Evolutionary conservation across 192 early-diverging fungal genomes (phyloP), one percentile per base, ranked within the genome.

Genomic region (Gorgonomyces haynaldii): DNA sequence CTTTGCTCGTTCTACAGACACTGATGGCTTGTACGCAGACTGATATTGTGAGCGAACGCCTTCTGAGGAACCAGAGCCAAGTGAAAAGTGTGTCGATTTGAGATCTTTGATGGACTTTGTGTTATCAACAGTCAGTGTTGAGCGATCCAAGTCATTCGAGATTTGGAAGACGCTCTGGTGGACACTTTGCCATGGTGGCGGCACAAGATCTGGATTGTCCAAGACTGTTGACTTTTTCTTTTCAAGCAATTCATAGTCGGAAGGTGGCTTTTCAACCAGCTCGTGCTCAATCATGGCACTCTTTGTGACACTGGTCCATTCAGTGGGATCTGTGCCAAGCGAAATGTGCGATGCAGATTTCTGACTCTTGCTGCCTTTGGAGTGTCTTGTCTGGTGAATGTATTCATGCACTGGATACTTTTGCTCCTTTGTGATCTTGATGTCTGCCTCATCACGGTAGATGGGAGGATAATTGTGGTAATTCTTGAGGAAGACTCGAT

Each of bases 171-270:
- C 46, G 4, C 23, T 8, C 20, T 49, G 46, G 20, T 49, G 46
- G 7, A 49, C 29, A 9, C 31, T 49, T 26, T 49, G 31, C 7
- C 22, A 26, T 22, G 34, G 46, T 23, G 13, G 10, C 15, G 28
- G 46, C 6, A 19, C 32, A 12, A 49, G 35, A 20, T 49, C 46
- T 3, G 46, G 46, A 15, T 49, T 49, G 23, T 49, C 46, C 46
- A 49, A 25, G 3, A 49, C 46, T n/a, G 31, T 36, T 2, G 46
- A 49, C 19, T 32, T 32, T 7, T 20, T 49, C 23, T 49, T 49
- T 49, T 49, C 46, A 2, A 49, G 32, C 9, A 23, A 13, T 36
- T 49, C 46, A 17, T 49, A 49, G 2, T 49, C 46, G 19, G 21
- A 37, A 22, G 4, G 46, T 25, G 31, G 24, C 15, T 23, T 20